Percentiles rank a stretch among this genome's conserved stretches.
phyloP scores from a whole-genome alignment of 441 rosid species.

The Pelargonium citronellum region DNA sequence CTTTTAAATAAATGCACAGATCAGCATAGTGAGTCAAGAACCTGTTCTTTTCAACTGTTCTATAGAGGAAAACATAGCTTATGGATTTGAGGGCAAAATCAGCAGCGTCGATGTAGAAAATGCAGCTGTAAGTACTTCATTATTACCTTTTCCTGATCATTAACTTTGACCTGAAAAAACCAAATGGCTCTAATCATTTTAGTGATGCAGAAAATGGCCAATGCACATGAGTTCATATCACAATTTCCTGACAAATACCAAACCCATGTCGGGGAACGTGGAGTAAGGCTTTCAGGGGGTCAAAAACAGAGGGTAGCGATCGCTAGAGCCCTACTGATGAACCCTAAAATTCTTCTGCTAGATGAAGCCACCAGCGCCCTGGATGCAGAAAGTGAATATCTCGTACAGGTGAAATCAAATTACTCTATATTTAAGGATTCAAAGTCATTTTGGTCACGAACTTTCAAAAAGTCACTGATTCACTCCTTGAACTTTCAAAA shows the following conservation, averaged over 20 bases:
- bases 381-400: constrained; percentile 89
- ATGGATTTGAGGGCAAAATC: constrained; percentile 57
- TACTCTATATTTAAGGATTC: too few relatives aligned
- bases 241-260: constrained; percentile 71
- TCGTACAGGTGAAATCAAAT: constrained; percentile 55
- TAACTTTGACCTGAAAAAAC: too few relatives aligned
- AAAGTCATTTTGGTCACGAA: too few relatives aligned
- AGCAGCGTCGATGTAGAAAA: constrained; percentile 54
- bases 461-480: too few relatives aligned
- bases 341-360: constrained; percentile 69
- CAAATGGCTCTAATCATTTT: not conserved
- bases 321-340: constrained; percentile 81
- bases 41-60: constrained; percentile 91
- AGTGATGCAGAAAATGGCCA: constrained; percentile 78
- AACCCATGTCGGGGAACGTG: constrained; percentile 78
- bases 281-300: constrained; percentile 88
- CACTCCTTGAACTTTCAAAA: too few relatives aligned
- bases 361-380: constrained; percentile 97
- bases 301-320: constrained; percentile 90
- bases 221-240: constrained; percentile 76
- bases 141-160: too few relatives aligned
- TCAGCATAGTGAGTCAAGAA: constrained; percentile 95
- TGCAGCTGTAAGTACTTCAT: constrained; percentile 50
- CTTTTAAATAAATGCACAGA: constrained; percentile 25
- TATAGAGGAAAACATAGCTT: constrained; percentile 79